Percentiles rank a stretch among this genome's conserved stretches.
These are phyloP conservation scores for Musa troglodytarum DNA, from an alignment of 176 grass and related monocot genomes.

Conservation along the genomic window DNA sequence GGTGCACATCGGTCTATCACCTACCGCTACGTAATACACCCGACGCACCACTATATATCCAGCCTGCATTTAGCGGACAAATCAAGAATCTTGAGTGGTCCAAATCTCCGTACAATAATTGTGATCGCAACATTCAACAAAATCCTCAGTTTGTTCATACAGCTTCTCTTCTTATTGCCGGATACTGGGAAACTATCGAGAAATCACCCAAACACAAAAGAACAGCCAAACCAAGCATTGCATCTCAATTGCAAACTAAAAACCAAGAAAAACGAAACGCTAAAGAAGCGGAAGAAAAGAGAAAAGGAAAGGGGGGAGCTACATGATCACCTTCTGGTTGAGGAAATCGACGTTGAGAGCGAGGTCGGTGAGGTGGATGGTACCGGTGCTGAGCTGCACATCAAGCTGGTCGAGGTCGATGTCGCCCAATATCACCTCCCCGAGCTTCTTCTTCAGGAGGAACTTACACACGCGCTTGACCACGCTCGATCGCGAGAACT, in stretches of 20 bases:
- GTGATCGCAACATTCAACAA: background rate
- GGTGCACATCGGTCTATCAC: no score
- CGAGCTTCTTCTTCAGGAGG: constrained; percentile 86
- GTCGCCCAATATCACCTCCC: constrained; percentile 85
- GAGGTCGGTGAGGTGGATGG: constrained; percentile 65
- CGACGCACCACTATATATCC: background rate
- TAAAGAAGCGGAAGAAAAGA: background rate
- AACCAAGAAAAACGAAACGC: no score
- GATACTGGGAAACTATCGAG: background rate
- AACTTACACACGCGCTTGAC: constrained; percentile 87
- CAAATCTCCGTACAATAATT: background rate
- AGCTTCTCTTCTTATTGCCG: background rate
- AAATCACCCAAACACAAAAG: background rate
- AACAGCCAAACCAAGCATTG: background rate
- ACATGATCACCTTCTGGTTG: constrained; percentile 53
- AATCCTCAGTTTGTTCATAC: background rate
- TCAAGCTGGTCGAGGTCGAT: constrained; percentile 92
- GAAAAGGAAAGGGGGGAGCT: background rate
- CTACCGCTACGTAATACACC: background rate
- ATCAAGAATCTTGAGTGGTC: background rate
- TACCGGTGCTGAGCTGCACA: constrained; percentile 65
- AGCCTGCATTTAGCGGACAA: background rate
- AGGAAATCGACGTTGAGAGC: constrained; percentile 82
- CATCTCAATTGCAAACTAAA: background rate
- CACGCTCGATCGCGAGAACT: constrained; percentile 35